These are phyloP conservation scores for Yamadazyma sp. DNA, from an alignment of 1,139 yeast species.

Conservation along the genomic window DNA sequence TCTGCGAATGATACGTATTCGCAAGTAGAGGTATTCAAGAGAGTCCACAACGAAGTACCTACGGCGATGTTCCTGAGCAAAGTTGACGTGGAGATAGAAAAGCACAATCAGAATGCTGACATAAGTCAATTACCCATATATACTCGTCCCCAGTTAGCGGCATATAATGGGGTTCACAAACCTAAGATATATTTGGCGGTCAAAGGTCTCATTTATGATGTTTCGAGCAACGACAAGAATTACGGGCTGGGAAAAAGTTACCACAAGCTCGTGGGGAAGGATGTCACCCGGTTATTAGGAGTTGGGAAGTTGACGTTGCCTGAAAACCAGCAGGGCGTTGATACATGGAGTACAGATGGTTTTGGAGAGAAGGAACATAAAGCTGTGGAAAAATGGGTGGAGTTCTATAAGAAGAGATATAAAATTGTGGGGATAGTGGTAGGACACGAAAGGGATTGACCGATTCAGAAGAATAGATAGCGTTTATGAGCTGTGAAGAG, in stretches of 20 bases:
- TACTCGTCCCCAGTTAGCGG: slow-evolving; percentile 35
- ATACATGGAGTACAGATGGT: slow-evolving; percentile 50
- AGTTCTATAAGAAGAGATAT: slow-evolving; percentile 54
- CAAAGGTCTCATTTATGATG: slow-evolving; percentile 77
- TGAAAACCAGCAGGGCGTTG: slow-evolving; percentile 14
- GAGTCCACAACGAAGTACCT: no score
- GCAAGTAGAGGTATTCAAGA: neutral
- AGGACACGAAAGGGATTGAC: slow-evolving; percentile 24
- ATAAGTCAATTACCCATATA: slow-evolving; percentile 30
- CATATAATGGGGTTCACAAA: slow-evolving; percentile 32
- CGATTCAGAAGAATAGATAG: neutral
- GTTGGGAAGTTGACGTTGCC: slow-evolving; percentile 36
- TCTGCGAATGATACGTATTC: neutral
- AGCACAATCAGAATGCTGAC: slow-evolving; percentile 22
- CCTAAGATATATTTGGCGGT: slow-evolving; percentile 65
- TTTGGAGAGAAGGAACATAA: slow-evolving; percentile 50
- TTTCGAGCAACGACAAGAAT: slow-evolving; percentile 58
- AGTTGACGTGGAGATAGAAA: slow-evolving; percentile 19
- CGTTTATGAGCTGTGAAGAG: neutral
- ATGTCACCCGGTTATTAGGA: slow-evolving; percentile 71
- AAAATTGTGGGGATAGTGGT: slow-evolving; percentile 37
- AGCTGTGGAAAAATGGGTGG: slow-evolving; percentile 58
- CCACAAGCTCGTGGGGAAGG: slow-evolving; percentile 72
- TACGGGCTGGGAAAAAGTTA: slow-evolving; percentile 81
- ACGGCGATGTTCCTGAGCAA: slow-evolving; percentile 7